Base-by-base conservation (phyloP, 78 protist species). In the Dictyostelium firmibasis region DNA sequence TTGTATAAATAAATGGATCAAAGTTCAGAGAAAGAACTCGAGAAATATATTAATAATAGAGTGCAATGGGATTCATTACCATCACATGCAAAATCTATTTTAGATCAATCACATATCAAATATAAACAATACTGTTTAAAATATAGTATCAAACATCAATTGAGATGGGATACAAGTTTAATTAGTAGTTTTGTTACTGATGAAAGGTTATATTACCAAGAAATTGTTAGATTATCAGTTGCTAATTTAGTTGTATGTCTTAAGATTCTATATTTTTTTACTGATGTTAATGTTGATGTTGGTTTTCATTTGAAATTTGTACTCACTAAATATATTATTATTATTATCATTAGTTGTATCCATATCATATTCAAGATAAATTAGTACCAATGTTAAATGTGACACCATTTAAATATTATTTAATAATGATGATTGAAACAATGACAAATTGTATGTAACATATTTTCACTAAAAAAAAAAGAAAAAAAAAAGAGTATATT, bases 361-460 rank as follows among this genome's bases (percentile, higher is more conserved):
- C 97, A 50, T 96, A 96, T 47, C 97, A 96, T 86, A 69, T 96
- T 29, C 18, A 25, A 27, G 96, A 83, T 70, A 88, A 92, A 50
- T 38, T 96, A 36, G 82, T 75, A 43, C 44, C 79, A 57, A 53
- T 84, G 36, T 64, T 91, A 53, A 76, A 89, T 75, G 60, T 96
- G 5, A 96, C 96, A 64, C 96, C 97, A 27, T 96, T 96, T 84
- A 72, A 74, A 60, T 96, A 79, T 43, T 96, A 96, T 79, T 86
- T 86, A 62, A 91, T 92, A 16, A 96, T 96, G 97, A 96, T 96
- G 97, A 67, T 81, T 60, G 97, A 96, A 60, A 93, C 91, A 43
- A 96, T 96, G 97, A 74, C 81, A 36, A 86, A 91, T 81, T 83
- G 67, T 57, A 57, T 14, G 62, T 50, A 16, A 16, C 77, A 83